Evolutionary conservation across 805 yeast genomes (phyloP).

Genomic region (Starmerella vaccinii): DNA sequence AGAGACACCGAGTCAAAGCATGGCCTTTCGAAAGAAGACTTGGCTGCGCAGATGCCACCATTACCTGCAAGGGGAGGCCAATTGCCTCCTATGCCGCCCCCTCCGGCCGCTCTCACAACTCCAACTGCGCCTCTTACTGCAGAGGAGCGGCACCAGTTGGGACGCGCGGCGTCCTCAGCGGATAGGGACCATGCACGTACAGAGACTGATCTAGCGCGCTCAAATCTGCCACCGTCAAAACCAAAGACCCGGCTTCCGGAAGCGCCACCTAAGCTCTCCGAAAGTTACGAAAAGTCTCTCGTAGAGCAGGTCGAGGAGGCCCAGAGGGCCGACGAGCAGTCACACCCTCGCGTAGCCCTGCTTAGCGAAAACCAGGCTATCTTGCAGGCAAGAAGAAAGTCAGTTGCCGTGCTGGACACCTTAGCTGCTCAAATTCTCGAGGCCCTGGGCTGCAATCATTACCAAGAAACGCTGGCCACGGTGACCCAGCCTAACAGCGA

Average conservation of each 20-base stretch:
- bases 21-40: background rate
- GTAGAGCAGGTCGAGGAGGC: constrained; percentile 18
- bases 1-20: background rate
- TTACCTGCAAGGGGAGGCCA: constrained; percentile 14
- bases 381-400: constrained; percentile 17
- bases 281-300: constrained; percentile 13
- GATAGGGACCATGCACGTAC: background rate
- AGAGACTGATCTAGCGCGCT: background rate
- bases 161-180: background rate
- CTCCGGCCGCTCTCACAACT: constrained; percentile 21
- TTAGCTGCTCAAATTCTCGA: constrained; percentile 71
- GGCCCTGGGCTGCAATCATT: constrained; percentile 53
- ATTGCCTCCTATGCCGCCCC: constrained; percentile 23
- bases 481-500: constrained; percentile 59
- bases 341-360: background rate
- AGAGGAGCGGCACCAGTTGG: background rate
- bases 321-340: background rate
- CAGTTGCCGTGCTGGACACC: constrained; percentile 65
- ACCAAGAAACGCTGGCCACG: constrained; percentile 60
- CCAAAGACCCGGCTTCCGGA: background rate
- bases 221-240: background rate
- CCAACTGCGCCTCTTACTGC: constrained; percentile 14
- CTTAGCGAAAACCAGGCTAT: constrained; percentile 17
- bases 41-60: constrained; percentile 18
- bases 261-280: constrained; percentile 5